These are phyloP conservation scores for Graphiopsis chlorocephala DNA, from an alignment of 2,329 filamentous ascomycete genomes.

Conservation along the genomic window DNA sequence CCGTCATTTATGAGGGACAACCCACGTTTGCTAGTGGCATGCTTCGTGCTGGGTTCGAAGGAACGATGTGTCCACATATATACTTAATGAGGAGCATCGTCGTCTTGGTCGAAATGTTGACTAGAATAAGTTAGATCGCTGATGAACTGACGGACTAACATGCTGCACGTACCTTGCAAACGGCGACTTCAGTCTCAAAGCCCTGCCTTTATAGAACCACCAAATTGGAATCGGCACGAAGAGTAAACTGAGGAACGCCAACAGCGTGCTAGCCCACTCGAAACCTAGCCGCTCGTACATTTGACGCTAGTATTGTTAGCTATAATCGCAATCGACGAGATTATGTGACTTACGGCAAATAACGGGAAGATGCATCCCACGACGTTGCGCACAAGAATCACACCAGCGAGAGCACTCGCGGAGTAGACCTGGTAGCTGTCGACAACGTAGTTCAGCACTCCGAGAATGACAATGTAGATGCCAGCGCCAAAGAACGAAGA, in stretches of 20 bases:
- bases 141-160: neutral
- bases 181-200: conserved; percentile 9
- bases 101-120: conserved; percentile 13
- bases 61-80: neutral
- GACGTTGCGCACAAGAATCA: conserved; percentile 35
- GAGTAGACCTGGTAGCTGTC: conserved; percentile 47
- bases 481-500: conserved; percentile 27
- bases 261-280: conserved; percentile 44
- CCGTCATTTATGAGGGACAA: too few species aligned
- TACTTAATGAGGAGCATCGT: conserved; percentile 7
- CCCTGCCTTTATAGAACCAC: conserved; percentile 14
- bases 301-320: neutral
- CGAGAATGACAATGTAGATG: conserved; percentile 47
- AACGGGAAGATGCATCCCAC: conserved; percentile 39
- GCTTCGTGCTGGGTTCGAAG: neutral
- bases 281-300: conserved; percentile 37
- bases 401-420: conserved; percentile 41
- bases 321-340: conserved; percentile 13
- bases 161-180: conserved; percentile 5
- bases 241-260: conserved; percentile 42
- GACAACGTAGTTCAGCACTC: conserved; percentile 49
- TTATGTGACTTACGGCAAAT: conserved; percentile 16
- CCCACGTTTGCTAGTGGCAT: neutral
- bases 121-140: neutral
- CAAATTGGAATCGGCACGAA: conserved; percentile 25